These are phyloP conservation scores for Penicillium sp. DNA, from an alignment of 2,329 filamentous ascomycete genomes.

Conservation along the genomic window DNA sequence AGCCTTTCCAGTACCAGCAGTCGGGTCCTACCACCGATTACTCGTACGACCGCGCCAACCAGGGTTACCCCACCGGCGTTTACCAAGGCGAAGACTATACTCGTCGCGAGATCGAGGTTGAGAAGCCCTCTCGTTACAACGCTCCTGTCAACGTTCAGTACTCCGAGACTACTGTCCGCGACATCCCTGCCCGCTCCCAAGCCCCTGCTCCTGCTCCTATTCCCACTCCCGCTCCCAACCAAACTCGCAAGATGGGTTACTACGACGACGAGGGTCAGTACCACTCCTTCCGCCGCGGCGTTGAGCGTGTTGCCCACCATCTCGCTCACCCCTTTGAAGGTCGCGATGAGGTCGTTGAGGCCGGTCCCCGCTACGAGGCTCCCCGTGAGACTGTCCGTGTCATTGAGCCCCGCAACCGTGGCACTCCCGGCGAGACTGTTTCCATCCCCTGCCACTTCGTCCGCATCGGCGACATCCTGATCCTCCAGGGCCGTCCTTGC, in stretches of 20 bases:
- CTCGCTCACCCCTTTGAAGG: conserved; percentile 64
- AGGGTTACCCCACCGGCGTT: conserved; percentile 42
- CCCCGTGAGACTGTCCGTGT: conserved; percentile 49
- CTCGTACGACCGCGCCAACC: conserved; percentile 32
- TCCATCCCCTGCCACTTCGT: conserved; percentile 99
- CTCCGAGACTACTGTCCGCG: conserved; percentile 52
- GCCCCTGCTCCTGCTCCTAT: background rate
- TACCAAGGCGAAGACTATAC: conserved; percentile 39
- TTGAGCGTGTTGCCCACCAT: conserved; percentile 65
- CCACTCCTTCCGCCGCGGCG: conserved; percentile 71
- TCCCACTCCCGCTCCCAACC: conserved; percentile 11
- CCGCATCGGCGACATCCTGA: conserved; percentile 96
- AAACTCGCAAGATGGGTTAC: conserved; percentile 68
- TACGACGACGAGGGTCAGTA: conserved; percentile 77
- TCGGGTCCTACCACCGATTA: conserved; percentile 23
- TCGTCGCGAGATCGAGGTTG: conserved; percentile 28
- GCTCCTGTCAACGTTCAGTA: conserved; percentile 51
- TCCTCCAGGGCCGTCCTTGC: conserved; percentile 98
- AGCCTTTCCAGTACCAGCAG: conserved; percentile 25
- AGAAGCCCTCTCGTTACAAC: conserved; percentile 30
- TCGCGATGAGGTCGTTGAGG: conserved; percentile 45
- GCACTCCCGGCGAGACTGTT: conserved; percentile 72
- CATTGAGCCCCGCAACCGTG: conserved; percentile 51
- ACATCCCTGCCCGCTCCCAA: conserved; percentile 41
- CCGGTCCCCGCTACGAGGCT: conserved; percentile 47